Base-by-base conservation (phyloP, 176 grass and related monocot species). In the Musa beccarii region DNA sequence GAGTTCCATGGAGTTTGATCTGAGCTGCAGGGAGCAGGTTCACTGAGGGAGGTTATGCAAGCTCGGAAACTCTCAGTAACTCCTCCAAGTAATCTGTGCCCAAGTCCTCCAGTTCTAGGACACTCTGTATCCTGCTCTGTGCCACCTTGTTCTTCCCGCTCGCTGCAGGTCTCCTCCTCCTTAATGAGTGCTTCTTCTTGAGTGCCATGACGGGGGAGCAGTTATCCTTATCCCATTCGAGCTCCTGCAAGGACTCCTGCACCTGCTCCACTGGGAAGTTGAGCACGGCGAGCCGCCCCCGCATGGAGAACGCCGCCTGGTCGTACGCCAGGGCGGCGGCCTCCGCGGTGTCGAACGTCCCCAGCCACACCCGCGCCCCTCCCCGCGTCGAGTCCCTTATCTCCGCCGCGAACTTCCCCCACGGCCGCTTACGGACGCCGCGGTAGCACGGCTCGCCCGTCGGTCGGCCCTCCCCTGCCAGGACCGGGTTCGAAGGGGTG, bases 331-430 rank as follows among this genome's bases (percentile, higher is more conserved):
- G 69, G 50, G 92, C 92, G 0, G 92, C 89, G 0, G 83, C 87
- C 83, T 96, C 89, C 0, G 89, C 84, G 55, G 72, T 90, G 59
- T 85, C 85, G 79, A 96, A 96, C 50, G 92, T 96, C 55, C 92
- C 92, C 5, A 92, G 87, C 92, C 89, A 96, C 0, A 96, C 92
- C 9, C 92, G 49, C 1, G 83, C 82, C 12, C 92, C 89, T 59
- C 87, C 87, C 52, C 87, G 84, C 0, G 93, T 92, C 9, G 93
- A 97, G 66, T 97, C 93, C 21, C 93, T 65, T 68, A 97, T 97
- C 84, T 97, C 93, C 0, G 93, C 90, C 0, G 93, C 93, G 79
- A 90, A 97, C 56, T 97, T 97, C 51, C 93, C 93, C 93, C 93
- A 97, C 0, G 93, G 93, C 0, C 93, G 86, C 86, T 78, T 89